phyloP scores from a whole-genome alignment of 2,329 filamentous ascomycete species.

The Scytalidium sp. region DNA sequence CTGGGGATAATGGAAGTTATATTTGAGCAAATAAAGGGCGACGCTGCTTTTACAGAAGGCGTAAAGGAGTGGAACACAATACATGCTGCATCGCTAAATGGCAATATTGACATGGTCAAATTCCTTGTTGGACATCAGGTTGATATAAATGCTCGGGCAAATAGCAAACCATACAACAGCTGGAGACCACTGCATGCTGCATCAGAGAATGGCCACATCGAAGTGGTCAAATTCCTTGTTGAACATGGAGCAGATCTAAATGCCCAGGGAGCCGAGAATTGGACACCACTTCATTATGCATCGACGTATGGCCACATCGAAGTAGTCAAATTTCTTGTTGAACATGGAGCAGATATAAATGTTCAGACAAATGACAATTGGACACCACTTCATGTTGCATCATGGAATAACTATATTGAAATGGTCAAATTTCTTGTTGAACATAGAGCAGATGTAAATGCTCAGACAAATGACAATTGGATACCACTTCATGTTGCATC shows the following conservation, averaged over 20 bases:
- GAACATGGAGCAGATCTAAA: not conserved
- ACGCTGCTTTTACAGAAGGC: not conserved
- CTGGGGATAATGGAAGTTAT: too few relatives aligned
- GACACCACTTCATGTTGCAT: conserved; percentile 5
- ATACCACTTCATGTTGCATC: conserved; percentile 9
- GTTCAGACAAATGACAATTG: not conserved
- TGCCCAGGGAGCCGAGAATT: not conserved
- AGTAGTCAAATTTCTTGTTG: not conserved
- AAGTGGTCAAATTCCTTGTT: conserved; percentile 5
- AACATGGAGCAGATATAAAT: conserved; percentile 1
- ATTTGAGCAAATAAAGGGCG: too few relatives aligned
- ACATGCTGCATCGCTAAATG: not conserved
- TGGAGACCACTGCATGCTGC: conserved; percentile 7
- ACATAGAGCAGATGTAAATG: conserved; percentile 3
- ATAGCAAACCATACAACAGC: not conserved
- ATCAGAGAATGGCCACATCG: conserved; percentile 6
- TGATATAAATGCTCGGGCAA: not conserved
- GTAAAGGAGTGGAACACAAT: conserved; percentile 11
- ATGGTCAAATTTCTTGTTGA: conserved; percentile 4
- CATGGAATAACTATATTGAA: not conserved
- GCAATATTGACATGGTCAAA: conserved; percentile 1
- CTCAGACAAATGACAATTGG: not conserved
- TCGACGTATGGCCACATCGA: not conserved
- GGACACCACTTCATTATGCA: not conserved
- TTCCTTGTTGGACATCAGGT: not conserved